A percentile compares a stretch with the other conserved stretches of the same genome.
These are phyloP conservation scores for Sclerospora graminicola DNA, from an alignment of 352 stramenopile species.

Conservation along the genomic window DNA sequence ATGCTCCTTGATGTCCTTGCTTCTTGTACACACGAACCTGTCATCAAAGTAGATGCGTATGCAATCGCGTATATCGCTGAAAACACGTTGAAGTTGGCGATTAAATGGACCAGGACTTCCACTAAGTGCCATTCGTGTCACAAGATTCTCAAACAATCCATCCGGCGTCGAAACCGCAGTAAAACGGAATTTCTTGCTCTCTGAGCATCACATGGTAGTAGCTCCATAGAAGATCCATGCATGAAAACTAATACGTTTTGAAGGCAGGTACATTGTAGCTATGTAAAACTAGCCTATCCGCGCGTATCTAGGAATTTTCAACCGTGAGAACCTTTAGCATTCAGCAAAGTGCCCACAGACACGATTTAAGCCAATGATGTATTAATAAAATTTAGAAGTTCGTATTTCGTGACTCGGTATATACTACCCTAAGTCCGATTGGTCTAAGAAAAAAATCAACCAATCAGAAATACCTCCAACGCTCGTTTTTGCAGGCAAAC, in stretches of 20 bases:
- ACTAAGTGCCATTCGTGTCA: neutral
- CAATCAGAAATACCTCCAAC: too few species aligned
- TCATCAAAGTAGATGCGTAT: neutral
- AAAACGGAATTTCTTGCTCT: slow-evolving; percentile 2
- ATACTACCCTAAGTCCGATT: too few species aligned
- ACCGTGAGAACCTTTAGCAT: too few species aligned
- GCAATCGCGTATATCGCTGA: neutral
- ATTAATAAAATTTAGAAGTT: too few species aligned
- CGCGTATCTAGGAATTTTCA: too few species aligned
- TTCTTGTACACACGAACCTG: neutral
- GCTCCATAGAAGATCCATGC: slow-evolving; percentile 3
- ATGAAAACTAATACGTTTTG: neutral
- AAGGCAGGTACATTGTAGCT: too few species aligned
- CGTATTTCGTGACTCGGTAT: too few species aligned
- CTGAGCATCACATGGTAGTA: slow-evolving; percentile 5
- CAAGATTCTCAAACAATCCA: slow-evolving; percentile 1
- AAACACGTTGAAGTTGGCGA: neutral
- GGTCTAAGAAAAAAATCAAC: too few species aligned
- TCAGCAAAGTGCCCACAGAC: too few species aligned
- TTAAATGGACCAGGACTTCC: neutral
- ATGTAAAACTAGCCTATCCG: too few species aligned
- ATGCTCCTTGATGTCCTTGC: neutral
- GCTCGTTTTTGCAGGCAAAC: too few species aligned
- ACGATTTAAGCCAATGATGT: too few species aligned
- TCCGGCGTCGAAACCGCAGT: slow-evolving; percentile 1